Evolutionary conservation across 1,139 yeast genomes (phyloP).

Genomic region (Zygoascus hellenicus): DNA sequence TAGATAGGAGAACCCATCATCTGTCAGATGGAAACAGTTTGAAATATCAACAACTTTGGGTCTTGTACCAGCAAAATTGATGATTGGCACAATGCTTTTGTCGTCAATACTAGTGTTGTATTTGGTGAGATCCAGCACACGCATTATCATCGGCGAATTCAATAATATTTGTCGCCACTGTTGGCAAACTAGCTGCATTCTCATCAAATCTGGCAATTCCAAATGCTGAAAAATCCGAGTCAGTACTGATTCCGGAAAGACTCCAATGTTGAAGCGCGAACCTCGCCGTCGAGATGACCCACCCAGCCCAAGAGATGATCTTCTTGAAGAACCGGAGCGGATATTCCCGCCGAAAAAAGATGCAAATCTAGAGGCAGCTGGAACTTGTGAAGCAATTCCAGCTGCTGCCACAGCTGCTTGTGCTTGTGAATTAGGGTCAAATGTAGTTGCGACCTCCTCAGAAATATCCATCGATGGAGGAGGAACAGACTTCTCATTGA

Average conservation of each 20-base stretch:
- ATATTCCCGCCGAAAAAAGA: background rate
- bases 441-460: slow-evolving; percentile 5
- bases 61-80: slow-evolving; percentile 65
- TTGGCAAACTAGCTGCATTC: slow-evolving; percentile 48
- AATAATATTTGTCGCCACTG: slow-evolving; percentile 66
- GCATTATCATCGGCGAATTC: slow-evolving; percentile 48
- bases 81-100: slow-evolving; percentile 48
- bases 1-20: slow-evolving; percentile 65
- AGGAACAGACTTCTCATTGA: background rate
- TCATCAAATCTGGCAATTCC: slow-evolving; percentile 53
- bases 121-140: slow-evolving; percentile 48
- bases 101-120: slow-evolving; percentile 61
- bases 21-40: slow-evolving; percentile 71
- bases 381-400: slow-evolving; percentile 8
- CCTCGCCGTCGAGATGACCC: slow-evolving; percentile 39
- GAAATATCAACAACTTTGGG: slow-evolving; percentile 59
- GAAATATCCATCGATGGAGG: slow-evolving; percentile 8
- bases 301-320: background rate
- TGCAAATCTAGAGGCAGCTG: slow-evolving; percentile 1
- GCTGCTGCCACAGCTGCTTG: slow-evolving; percentile 6
- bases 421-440: slow-evolving; percentile 7
- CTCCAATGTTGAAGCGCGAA: slow-evolving; percentile 50
- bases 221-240: slow-evolving; percentile 48
- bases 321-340: background rate
- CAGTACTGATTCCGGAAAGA: slow-evolving; percentile 54